A percentile compares a stretch with the other conserved stretches of the same genome.
These are phyloP conservation scores for Castanea mollissima DNA, from an alignment of 306 rosid genomes.

Conservation along the genomic window DNA sequence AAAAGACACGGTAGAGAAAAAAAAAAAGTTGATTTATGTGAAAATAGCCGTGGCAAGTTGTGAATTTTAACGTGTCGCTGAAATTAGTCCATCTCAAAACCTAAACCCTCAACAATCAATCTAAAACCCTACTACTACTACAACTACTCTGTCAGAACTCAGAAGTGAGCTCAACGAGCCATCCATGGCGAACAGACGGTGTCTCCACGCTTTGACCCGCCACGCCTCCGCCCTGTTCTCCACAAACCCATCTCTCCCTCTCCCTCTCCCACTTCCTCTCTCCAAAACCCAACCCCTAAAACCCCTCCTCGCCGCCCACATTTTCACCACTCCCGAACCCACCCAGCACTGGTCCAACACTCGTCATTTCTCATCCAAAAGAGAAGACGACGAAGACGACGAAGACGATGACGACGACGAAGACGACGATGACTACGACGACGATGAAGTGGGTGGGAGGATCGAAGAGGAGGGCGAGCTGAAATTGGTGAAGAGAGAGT, in stretches of 20 bases:
- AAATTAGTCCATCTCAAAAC: too few relatives aligned
- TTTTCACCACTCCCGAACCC: constrained; percentile 27
- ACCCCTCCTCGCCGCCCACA: constrained; percentile 14
- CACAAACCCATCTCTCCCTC: constrained; percentile 21
- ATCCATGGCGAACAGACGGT: constrained; percentile 71
- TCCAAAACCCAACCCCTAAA: constrained; percentile 15
- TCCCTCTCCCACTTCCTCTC: constrained; percentile 20
- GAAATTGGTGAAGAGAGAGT: constrained; percentile 39
- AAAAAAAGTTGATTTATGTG: too few relatives aligned
- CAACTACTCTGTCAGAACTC: neutral
- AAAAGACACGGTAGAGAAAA: too few relatives aligned
- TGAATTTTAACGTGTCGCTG: too few relatives aligned
- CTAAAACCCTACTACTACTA: constrained; percentile 18
- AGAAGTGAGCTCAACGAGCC: neutral
- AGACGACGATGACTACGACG: too few relatives aligned
- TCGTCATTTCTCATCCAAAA: constrained; percentile 58
- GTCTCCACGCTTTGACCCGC: constrained; percentile 55
- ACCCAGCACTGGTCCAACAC: constrained; percentile 24
- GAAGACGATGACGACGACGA: too few relatives aligned
- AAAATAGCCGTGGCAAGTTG: too few relatives aligned
- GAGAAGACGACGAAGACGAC: constrained; percentile 10
- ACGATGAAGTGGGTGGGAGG: constrained; percentile 32
- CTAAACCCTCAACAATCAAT: too few relatives aligned
- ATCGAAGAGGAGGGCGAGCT: constrained; percentile 38
- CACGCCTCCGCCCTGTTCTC: constrained; percentile 48